phyloP scores from a whole-genome alignment of 176 grass and related monocot genomes.

The Hordeum marinum region DNA sequence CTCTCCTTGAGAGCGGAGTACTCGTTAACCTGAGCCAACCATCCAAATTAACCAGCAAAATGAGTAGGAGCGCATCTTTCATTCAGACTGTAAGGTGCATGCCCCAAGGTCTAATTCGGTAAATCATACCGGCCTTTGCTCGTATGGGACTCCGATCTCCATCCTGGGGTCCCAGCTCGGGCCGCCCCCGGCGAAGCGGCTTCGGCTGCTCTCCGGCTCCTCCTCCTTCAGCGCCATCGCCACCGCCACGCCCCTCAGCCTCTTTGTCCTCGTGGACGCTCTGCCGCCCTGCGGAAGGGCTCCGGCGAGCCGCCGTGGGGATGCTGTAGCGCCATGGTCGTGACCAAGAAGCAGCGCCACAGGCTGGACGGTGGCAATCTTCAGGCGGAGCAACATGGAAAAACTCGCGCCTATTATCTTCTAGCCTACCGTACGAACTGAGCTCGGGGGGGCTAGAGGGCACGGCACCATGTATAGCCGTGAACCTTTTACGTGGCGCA shows the following conservation, averaged over 20 bases:
- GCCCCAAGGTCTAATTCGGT: background rate
- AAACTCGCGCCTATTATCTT: background rate
- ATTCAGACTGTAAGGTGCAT: background rate
- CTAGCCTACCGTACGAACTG: background rate
- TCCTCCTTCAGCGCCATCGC: constrained; percentile 72
- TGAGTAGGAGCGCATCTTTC: background rate
- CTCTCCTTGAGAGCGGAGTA: constrained; percentile 83
- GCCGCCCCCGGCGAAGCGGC: constrained; percentile 56
- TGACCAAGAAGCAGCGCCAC: constrained; percentile 7
- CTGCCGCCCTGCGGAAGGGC: background rate
- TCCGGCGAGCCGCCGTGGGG: background rate
- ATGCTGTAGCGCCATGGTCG: background rate
- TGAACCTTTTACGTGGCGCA: constrained; percentile 54
- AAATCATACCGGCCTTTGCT: constrained; percentile 74
- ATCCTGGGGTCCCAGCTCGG: constrained; percentile 83
- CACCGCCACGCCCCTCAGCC: constrained; percentile 19
- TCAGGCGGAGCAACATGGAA: constrained; percentile 62
- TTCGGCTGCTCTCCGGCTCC: constrained; percentile 52
- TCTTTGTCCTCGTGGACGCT: background rate
- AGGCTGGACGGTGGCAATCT: constrained; percentile 37
- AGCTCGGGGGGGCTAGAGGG: background rate
- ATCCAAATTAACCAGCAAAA: background rate
- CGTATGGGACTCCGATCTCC: constrained; percentile 84
- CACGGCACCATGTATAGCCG: constrained; percentile 1
- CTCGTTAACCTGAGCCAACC: constrained; percentile 74